Evolutionary conservation across 306 rosid species (phyloP), one percentile per base, ranked within the genome.

Genomic region (Dalbergia cochinchinensis): DNA sequence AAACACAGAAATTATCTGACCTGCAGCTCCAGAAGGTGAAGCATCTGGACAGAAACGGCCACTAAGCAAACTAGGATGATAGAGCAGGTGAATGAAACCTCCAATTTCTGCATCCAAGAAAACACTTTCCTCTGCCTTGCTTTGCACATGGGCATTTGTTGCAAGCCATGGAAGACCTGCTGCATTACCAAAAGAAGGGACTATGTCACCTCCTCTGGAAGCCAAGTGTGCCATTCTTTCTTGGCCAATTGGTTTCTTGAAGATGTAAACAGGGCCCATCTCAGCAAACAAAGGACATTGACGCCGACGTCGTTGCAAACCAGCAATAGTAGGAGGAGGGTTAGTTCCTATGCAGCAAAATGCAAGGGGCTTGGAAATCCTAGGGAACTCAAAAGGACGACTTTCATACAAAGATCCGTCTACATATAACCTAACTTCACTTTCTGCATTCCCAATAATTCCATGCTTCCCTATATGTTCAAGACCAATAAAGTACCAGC

Each of bases 311-410:
- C 99, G 98, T 74, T 95, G 99, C 84, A 95, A 92, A 74, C 99
- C 98, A 84, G 99, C 99, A 87, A 95, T 95, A 61, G 99, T 91
- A 82, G 99, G 97, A 86, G 99, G 99, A 71, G 98, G 99, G 83
- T 95, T 95, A 80, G 99, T 95, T 76, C 98, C 99, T 80, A 95
- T 90, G 90, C 99, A 95, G 87, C 99, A 92, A 89, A 95, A 95
- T 55, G 97, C 92, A 85, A 95, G 97, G 63, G 99, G 88, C 84
- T 95, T 95, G 68, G 94, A 93, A 79, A 95, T 95, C 79, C 92
- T 91, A 70, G 97, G 99, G 78, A 91, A 91, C 84, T 95, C 99
- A 65, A 95, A 90, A 69, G 96, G 90, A 66, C 96, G 98, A 82
- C 91, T 90, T 88, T 95, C 99, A 71, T 95, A 90, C 77, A 95